phyloP scores from a whole-genome alignment of 345 rosid genomes.

The Laguncularia racemosa region DNA sequence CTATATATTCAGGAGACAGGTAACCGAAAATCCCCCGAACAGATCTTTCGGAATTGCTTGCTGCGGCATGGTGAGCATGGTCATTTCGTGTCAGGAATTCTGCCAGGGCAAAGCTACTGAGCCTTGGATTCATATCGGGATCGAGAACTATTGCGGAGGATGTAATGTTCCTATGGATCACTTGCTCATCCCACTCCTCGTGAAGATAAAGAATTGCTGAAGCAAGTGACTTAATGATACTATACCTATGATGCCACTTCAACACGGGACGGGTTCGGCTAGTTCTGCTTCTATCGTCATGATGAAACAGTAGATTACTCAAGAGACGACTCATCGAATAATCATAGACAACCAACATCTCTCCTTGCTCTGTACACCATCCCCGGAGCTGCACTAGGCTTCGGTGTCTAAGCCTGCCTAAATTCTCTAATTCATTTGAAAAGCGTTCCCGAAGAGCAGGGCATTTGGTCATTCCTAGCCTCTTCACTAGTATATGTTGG shows the following conservation, averaged over 20 bases:
- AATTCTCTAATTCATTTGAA: conserved; percentile 67
- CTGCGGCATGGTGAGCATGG: conserved; percentile 53
- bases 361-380: conserved; percentile 98
- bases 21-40: conserved; percentile 92
- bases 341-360: conserved; percentile 91
- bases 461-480: conserved; percentile 94
- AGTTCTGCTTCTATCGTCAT: conserved; percentile 18
- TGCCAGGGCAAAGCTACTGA: conserved; percentile 77
- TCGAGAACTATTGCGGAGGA: conserved; percentile 71
- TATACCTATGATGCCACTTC: conserved; percentile 60
- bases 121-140: conserved; percentile 77
- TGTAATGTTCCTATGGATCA: conserved; percentile 83
- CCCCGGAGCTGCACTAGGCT: conserved; percentile 87
- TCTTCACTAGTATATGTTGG: conserved; percentile 65
- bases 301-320: conserved; percentile 74
- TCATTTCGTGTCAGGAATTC: conserved; percentile 86
- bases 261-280: conserved; percentile 25
- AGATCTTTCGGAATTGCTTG: conserved; percentile 28
- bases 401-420: conserved; percentile 82
- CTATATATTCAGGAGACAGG: conserved; percentile 90
- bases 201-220: conserved; percentile 82
- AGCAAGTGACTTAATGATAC: conserved; percentile 69
- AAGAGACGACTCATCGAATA: conserved; percentile 57
- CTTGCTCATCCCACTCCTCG: conserved; percentile 97
- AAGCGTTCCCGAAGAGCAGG: conserved; percentile 69